Evolutionary conservation across 192 early-diverging fungal species (phyloP), one percentile per base, ranked within the genome.

Genomic region (Coemansia sp.): DNA sequence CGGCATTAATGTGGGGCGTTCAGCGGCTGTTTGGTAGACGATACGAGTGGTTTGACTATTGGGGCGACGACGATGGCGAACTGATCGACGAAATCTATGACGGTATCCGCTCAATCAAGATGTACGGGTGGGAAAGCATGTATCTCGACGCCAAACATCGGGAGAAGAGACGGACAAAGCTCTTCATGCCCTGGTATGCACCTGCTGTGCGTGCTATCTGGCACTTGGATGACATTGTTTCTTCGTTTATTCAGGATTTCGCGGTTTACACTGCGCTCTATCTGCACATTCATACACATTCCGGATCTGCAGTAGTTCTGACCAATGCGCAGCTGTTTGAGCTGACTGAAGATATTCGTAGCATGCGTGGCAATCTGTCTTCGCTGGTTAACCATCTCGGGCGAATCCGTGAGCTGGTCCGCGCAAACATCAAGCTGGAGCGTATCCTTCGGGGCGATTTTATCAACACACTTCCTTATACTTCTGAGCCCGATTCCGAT

Each of bases 41-140:
- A 13, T 52, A 64, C 18, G 27, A 57, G 13, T 74, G 71, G 71
- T 3, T 40, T 13, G 38, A 44, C 2, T 2, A 15, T 14, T 7
- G 9, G 21, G n/a, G 51, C 59, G 1, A n/a, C 6, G 15, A 46
- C 22, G 17, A 57, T 10, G 62, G 38, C 43, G 52, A 40, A n/a
- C 33, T 61, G 11, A 21, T 21, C 45, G 43, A 43, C 44, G 62
- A 75, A 23, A 53, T 75, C 10, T 75, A 59, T 46, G 37, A 45
- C 15, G 51, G 46, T 18, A 65, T 65, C 14, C 68, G 64, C 27
- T 54, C 72, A 2, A 69, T 75, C 21, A 75, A 76, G 63, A 58
- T 76, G 47, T 69, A 69, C 53, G 67, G 73, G 22, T 76, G 73
- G 73, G 73, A 76, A 40, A 53, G 56, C 33, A 66, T 66, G 49